A percentile compares a stretch with the other conserved stretches of the same genome.
Evolutionary conservation across 495 filamentous ascomycete genomes (phyloP).

Genomic region (Cudoniella acicularis): DNA sequence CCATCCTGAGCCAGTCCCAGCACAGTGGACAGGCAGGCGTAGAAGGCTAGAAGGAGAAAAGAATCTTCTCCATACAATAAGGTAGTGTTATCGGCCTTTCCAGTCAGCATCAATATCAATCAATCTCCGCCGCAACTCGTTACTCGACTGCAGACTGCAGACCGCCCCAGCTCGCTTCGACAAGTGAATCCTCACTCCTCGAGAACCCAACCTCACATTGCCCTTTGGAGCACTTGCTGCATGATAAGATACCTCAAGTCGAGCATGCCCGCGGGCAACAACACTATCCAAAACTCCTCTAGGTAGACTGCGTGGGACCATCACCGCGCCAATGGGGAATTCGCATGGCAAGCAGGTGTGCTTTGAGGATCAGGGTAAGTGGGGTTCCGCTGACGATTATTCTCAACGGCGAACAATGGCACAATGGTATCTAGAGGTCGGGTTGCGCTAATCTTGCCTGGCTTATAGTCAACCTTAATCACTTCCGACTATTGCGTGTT

Average conservation of each 20-base stretch:
- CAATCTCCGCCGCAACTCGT: no score
- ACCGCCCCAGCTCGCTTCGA: not conserved
- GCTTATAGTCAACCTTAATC: slow-evolving; percentile 84
- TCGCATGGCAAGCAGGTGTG: slow-evolving; percentile 88
- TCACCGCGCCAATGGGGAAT: slow-evolving; percentile 72
- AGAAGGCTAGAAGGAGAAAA: not conserved
- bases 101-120: no score
- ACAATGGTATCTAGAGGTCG: no score
- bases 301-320: not conserved
- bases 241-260: slow-evolving; percentile 4
- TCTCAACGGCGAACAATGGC: not conserved
- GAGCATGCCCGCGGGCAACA: slow-evolving; percentile 18
- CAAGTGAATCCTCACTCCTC: no score
- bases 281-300: not conserved
- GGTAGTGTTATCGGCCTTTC: no score
- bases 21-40: no score
- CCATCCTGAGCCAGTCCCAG: no score
- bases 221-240: slow-evolving; percentile 1
- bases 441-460: slow-evolving; percentile 12
- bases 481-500: slow-evolving; percentile 91
- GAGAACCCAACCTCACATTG: not conserved
- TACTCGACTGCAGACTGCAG: no score
- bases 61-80: no score
- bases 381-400: slow-evolving; percentile 11
- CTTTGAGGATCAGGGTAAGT: slow-evolving; percentile 86